phyloP scores from a whole-genome alignment of 306 rosid species.

The Hippophae gyantsensis region DNA sequence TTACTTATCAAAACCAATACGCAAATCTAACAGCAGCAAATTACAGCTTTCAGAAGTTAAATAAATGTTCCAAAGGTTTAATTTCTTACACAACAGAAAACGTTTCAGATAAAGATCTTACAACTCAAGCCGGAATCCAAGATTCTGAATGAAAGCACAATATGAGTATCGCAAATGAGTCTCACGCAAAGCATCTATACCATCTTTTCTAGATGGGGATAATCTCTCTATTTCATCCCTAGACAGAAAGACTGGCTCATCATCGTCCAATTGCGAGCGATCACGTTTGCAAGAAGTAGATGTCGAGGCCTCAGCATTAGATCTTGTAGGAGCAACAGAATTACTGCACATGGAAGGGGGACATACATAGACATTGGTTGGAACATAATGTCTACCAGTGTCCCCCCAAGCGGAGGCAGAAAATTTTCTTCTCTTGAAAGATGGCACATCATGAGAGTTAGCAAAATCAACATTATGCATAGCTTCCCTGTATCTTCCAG shows the following conservation, averaged over 20 bases:
- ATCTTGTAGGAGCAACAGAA: conserved; percentile 36
- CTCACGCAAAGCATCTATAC: conserved; percentile 76
- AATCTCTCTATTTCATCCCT: conserved; percentile 88
- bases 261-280: conserved; percentile 58
- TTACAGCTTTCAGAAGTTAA: background rate
- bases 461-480: conserved; percentile 24
- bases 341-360: conserved; percentile 26
- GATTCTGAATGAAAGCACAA: conserved; percentile 85
- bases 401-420: conserved; percentile 57
- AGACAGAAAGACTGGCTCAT: conserved; percentile 63
- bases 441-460: conserved; percentile 36
- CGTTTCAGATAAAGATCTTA: conserved; percentile 30
- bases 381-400: conserved; percentile 45
- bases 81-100: background rate
- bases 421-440: conserved; percentile 66
- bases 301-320: conserved; percentile 38
- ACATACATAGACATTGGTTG: conserved; percentile 24
- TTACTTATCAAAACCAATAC: conserved; percentile 1
- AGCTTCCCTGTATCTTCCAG: conserved; percentile 27
- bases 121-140: conserved; percentile 86
- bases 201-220: conserved; percentile 96
- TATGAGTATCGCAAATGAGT: conserved; percentile 83
- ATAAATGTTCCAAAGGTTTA: background rate
- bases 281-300: conserved; percentile 47
- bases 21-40: background rate